Base-by-base conservation (phyloP, 306 rosid genomes). In the Carpinus fangiana region DNA sequence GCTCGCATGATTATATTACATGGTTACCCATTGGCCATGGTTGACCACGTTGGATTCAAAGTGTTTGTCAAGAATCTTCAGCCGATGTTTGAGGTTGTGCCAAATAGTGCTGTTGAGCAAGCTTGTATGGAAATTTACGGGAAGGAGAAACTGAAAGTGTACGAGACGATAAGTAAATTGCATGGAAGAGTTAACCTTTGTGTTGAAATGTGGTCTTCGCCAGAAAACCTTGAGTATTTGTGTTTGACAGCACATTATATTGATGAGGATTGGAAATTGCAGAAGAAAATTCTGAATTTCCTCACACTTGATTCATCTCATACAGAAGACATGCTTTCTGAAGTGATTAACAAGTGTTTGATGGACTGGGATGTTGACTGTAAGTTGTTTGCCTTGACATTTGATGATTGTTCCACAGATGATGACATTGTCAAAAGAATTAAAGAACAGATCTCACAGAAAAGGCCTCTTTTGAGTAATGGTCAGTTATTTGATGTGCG, bases 41-140 rank as follows among this genome's bases (percentile, higher is more conserved):
- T 86, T 79, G 98, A 95, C 78, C 93, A 95, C 70, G 97, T 91
- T 10, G 96, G 98, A 74, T 95, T 95, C 90, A 91, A 91, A 86
- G 99, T 93, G 77, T 95, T 95, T 85, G 96, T 91, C 72, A 95
- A 95, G 92, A 92, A 92, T 82, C 93, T 95, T 70, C 99, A 95
- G 86, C 99, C 99, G 1, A 79, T 86, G 82, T 95, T 95, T 70
- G 99, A 95, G 82, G 82, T 93, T 80, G 83, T 86, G 79, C 93
- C 91, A 17, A 87, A 83, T 78, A 86, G 73, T 84, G 80, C 76
- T 72, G 70, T 90, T 45, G 93, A 91, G 87, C 46, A 73, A 74
- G 88, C 89, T 55, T 95, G 99, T 84, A 60, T 88, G 79, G 89
- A 91, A 79, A 93, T 95, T 73, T 90, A 91, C 46, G 77, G 55